Evolutionary conservation across 352 stramenopile species (phyloP).

Genomic region (Pythium myriotylum): DNA sequence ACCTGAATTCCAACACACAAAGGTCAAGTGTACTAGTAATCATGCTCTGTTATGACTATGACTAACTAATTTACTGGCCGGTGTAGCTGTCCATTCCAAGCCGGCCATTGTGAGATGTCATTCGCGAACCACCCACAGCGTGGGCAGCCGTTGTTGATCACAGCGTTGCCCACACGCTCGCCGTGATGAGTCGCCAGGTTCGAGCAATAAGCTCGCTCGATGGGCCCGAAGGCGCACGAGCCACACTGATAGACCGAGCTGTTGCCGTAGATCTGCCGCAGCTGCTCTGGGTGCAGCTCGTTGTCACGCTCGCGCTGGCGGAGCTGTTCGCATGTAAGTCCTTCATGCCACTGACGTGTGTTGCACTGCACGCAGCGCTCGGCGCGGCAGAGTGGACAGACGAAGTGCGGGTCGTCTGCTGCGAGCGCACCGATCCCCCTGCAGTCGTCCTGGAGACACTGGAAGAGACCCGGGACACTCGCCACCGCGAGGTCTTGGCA

Average conservation of each 20-base stretch:
- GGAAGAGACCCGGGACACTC: background rate
- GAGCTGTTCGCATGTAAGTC: slow-evolving; percentile 23
- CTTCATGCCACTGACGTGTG: slow-evolving; percentile 25
- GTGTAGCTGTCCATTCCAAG: slow-evolving; percentile 20
- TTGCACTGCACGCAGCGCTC: slow-evolving; percentile 30
- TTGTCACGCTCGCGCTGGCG: slow-evolving; percentile 15
- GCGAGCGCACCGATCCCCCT: slow-evolving; percentile 7
- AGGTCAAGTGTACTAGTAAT: too few species aligned
- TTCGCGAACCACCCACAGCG: slow-evolving; percentile 17
- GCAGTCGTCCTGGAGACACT: slow-evolving; percentile 14
- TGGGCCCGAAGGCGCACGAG: slow-evolving; percentile 7
- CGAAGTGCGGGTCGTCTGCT: slow-evolving; percentile 16
- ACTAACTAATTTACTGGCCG: too few species aligned
- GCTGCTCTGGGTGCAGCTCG: slow-evolving; percentile 25
- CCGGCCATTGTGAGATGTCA: slow-evolving; percentile 17
- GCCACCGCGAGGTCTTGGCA: slow-evolving; percentile 1
- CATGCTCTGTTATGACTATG: too few species aligned
- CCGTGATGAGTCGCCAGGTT: slow-evolving; percentile 12
- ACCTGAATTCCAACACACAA: too few species aligned
- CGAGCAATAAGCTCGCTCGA: slow-evolving; percentile 3
- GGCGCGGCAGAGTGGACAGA: slow-evolving; percentile 18
- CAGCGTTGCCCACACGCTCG: background rate
- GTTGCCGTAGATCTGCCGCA: slow-evolving; percentile 18
- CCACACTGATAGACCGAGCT: slow-evolving; percentile 18
- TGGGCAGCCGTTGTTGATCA: slow-evolving; percentile 20